A percentile compares a stretch with the other conserved stretches of the same genome.
Conservation (phyloP, 176 grass and related monocot genomes). For the Dendrocalamus sinicus region DNA sequence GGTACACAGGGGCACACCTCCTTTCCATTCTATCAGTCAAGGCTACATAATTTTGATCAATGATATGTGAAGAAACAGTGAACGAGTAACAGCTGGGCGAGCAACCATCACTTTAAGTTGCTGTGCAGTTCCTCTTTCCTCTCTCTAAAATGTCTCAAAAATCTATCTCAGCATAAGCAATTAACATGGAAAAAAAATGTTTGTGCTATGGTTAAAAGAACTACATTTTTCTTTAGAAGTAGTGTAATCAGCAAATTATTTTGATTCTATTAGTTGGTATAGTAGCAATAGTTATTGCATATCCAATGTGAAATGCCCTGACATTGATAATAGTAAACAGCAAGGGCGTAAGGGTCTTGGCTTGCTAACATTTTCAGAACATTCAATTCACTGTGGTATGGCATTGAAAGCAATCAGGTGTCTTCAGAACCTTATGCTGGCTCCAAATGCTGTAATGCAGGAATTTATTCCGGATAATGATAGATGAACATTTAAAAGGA, state of each 20-base stretch:
- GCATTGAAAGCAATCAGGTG: constrained; percentile 64
- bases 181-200: background rate
- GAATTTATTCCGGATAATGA: constrained; percentile 76
- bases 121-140: background rate
- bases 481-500: constrained; percentile 54
- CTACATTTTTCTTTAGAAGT: constrained; percentile 14
- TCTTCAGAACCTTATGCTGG: constrained; percentile 68
- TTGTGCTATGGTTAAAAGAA: background rate
- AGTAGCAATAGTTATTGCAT: constrained; percentile 34
- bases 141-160: constrained; percentile 18
- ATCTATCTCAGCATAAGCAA: constrained; percentile 11
- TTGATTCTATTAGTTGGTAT: constrained; percentile 10
- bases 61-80: background rate
- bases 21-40: constrained; percentile 44
- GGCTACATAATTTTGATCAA: constrained; percentile 38
- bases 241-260: constrained; percentile 33
- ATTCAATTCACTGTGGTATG: constrained; percentile 50
- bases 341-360: constrained; percentile 27
- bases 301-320: constrained; percentile 28
- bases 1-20: constrained; percentile 33
- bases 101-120: constrained; percentile 27
- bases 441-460: constrained; percentile 52
- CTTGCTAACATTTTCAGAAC: constrained; percentile 50
- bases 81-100: background rate
- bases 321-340: constrained; percentile 26